Evolutionary conservation across 2,329 filamentous ascomycete genomes (phyloP), one percentile per base, ranked within the genome.

Genomic region (Hypocrella siamensis): DNA sequence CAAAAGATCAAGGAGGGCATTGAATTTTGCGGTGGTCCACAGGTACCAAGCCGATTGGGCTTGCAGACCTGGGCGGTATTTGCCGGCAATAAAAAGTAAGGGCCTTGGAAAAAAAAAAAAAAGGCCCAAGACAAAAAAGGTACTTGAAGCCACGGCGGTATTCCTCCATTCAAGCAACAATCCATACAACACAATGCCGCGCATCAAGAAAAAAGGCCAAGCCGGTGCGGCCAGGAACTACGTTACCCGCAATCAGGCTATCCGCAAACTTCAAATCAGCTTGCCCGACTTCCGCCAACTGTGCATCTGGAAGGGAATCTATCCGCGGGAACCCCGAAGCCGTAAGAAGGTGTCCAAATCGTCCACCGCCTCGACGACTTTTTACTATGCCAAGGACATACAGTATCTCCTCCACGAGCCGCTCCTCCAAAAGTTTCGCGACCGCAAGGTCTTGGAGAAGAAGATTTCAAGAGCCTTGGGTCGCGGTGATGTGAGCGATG

Each of bases 271-370:
- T 40, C 90, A 98, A 61, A 81, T 98, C 58, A 93, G 82, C 49
- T 74, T 98, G 35, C 85, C 86, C 44, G 90, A 98, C 61, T 98
- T 98, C 63, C 79, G 90, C 61, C 80, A 93, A 62, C 70, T 98
- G 53, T 98, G 90, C 64, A 98, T 98, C 57, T 98, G 93, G 79
- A 96, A 96, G 67, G 90, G 86, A 47, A 96, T 98, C 56, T 98
- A 94, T 60, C 90, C 90, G 42, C 81, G 90, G 49, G 90, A 98
- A 65, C 90, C 90, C 41, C 75, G 90, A 51, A 93, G 80, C 65
- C 88, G 85, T 67, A 94, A 93, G 67, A 94, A 94, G 71, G 90
- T 82, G 26, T 83, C 80, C 52, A 93, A 92, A 59, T 84, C 82
- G 37, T 75, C 85, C 17, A 93, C 82, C 22, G 76, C 79, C 38